These are phyloP conservation scores for Paracoccidioides lutzii DNA, from an alignment of 2,329 filamentous ascomycete species.

Conservation along the genomic window DNA sequence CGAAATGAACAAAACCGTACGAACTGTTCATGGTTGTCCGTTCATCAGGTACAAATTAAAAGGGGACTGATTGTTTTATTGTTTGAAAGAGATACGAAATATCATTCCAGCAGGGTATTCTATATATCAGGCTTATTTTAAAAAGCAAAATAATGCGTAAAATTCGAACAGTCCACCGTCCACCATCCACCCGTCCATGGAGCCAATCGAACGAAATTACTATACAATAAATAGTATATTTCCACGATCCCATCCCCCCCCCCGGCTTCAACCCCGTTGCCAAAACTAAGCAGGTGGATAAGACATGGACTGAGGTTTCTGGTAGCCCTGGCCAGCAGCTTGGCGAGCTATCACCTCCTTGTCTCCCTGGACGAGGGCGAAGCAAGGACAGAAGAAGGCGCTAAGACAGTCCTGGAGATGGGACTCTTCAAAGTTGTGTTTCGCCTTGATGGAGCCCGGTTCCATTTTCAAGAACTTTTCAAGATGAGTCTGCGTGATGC, in stretches of 20 bases:
- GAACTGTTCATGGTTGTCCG: too few species aligned
- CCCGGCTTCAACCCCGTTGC: not conserved
- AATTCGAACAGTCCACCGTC: too few species aligned
- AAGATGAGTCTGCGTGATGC: conserved; percentile 6
- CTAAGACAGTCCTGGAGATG: conserved; percentile 3
- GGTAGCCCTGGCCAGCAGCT: not conserved
- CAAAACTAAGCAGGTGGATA: not conserved
- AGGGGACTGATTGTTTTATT: too few species aligned
- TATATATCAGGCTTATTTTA: too few species aligned
- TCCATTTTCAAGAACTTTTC: conserved; percentile 6
- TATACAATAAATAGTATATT: not conserved
- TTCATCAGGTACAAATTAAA: too few species aligned
- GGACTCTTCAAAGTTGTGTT: conserved; percentile 4
- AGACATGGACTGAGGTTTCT: conserved; percentile 3
- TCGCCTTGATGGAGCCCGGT: conserved; percentile 5
- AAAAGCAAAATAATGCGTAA: too few species aligned
- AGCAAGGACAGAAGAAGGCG: conserved; percentile 5
- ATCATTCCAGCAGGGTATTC: too few species aligned
- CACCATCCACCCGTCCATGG: too few species aligned
- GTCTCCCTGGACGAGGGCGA: conserved; percentile 4
- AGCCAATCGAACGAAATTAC: too few species aligned
- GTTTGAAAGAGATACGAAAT: too few species aligned
- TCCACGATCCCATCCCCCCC: not conserved
- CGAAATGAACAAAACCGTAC: too few species aligned
- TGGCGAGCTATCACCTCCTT: conserved; percentile 4